Evolutionary conservation across 768 basidiomycete species (phyloP), one percentile per base, ranked within the genome.

Genomic region (Amanita rimosa): DNA sequence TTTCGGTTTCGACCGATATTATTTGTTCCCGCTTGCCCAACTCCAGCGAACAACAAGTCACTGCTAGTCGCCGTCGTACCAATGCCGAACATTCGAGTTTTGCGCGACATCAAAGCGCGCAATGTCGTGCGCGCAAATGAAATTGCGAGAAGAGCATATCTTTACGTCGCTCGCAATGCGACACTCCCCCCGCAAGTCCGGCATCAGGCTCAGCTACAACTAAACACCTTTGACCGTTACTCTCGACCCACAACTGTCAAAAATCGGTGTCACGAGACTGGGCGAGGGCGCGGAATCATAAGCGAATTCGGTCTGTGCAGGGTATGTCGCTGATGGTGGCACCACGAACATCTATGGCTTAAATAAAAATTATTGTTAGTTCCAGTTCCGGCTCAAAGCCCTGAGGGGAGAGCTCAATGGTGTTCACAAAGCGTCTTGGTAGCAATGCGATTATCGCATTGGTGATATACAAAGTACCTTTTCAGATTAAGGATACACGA

Each of bases 351-450:
- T 31, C 13, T 19, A 13, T 24, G 16, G 34, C n/a, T 33, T 33
- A 35, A 41, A 50, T 31, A 19, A 37, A 35, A 41, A 50, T 31
- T 21, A 37, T 46, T 37, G 22, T 48, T 31, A 96, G 94, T 89
- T 76, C 69, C 91, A 94, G 68, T 96, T 97, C 70, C 78, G 93
- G 33, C 58, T 88, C 41, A 87, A 92, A 59, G 94, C 92, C 0
- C 67, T 89, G 46, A 69, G 69, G 31, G 85, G 89, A 4, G 83
- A 94, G 57, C 69, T 96, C 24, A 83, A 88, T 16, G 94, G 94
- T 4, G 90, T 97, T 22, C 72, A 75, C 39, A 93, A 95, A 59
- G 90, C 93, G 6, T 87, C 83, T n/a, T 97, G 94, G 93, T 96
- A 72, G 36, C 48, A 44, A 26, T 44, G 49, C 45, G 49, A 50